phyloP scores from a whole-genome alignment of 176 grass and related monocot genomes.

The Saccharum spontaneum region DNA sequence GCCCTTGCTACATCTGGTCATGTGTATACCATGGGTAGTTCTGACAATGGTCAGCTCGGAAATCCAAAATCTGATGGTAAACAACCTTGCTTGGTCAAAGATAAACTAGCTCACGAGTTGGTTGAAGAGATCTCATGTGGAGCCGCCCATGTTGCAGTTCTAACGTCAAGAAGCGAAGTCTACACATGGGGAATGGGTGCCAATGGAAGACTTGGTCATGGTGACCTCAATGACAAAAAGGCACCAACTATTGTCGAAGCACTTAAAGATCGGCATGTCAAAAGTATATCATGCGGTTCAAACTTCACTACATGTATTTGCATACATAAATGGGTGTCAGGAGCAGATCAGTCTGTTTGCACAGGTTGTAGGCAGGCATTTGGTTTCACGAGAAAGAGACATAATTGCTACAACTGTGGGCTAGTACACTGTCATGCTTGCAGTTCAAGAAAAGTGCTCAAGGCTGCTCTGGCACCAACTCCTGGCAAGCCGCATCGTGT shows the following conservation, averaged over 20 bases:
- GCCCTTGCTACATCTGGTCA: constrained; percentile 80
- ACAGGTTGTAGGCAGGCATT: constrained; percentile 95
- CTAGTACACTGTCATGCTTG: constrained; percentile 95
- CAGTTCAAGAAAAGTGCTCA: constrained; percentile 87
- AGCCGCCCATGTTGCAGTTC: constrained; percentile 53
- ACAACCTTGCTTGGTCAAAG: constrained; percentile 67
- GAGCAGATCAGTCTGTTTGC: constrained; percentile 82
- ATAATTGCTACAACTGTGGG: constrained; percentile 78
- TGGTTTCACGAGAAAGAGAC: constrained; percentile 93
- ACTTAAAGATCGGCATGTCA: constrained; percentile 87
- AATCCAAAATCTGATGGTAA: constrained; percentile 73
- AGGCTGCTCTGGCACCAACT: constrained; percentile 81
- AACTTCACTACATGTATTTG: constrained; percentile 98
- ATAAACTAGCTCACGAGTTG: constrained; percentile 53
- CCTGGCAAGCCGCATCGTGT: constrained; percentile 95
- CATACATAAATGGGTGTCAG: constrained; percentile 98
- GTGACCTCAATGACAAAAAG: constrained; percentile 69
- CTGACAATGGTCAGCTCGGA: constrained; percentile 78
- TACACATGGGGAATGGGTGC: constrained; percentile 96
- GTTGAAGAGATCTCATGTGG: constrained; percentile 92
- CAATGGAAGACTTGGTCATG: constrained; percentile 91
- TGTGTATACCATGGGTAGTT: constrained; percentile 91
- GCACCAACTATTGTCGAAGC: constrained; percentile 76
- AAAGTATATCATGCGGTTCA: constrained; percentile 94
- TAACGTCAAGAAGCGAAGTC: constrained; percentile 88